These are phyloP conservation scores for Penicillium sp. DNA, from an alignment of 2,329 filamentous ascomycete species.

Conservation along the genomic window DNA sequence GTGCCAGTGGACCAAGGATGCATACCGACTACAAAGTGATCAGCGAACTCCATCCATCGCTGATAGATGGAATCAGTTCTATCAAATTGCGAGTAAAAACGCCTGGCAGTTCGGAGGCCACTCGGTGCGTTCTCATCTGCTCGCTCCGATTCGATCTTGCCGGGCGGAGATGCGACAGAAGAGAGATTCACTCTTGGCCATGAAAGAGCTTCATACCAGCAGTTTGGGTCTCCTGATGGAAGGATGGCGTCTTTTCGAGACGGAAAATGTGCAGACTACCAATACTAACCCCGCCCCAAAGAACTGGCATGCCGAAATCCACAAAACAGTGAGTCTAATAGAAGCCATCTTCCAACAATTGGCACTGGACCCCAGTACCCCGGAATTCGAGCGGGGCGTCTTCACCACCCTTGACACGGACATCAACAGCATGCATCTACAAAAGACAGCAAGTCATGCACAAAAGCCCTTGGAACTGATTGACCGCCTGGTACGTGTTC, in stretches of 20 bases:
- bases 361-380: slow-evolving; percentile 57
- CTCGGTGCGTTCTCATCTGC: slow-evolving; percentile 69
- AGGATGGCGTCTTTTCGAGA: slow-evolving; percentile 73
- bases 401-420: slow-evolving; percentile 63
- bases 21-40: slow-evolving; percentile 49
- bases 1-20: slow-evolving; percentile 72
- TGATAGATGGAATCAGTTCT: slow-evolving; percentile 65
- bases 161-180: slow-evolving; percentile 75
- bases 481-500: slow-evolving; percentile 55
- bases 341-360: slow-evolving; percentile 79
- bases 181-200: slow-evolving; percentile 67
- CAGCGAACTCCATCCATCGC: slow-evolving; percentile 31
- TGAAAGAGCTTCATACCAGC: slow-evolving; percentile 80
- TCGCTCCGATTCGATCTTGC: slow-evolving; percentile 76
- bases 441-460: slow-evolving; percentile 17
- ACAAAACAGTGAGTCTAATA: slow-evolving; percentile 80
- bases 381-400: slow-evolving; percentile 59
- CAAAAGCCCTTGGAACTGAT: slow-evolving; percentile 44
- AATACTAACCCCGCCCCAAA: slow-evolving; percentile 43
- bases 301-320: slow-evolving; percentile 73
- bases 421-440: slow-evolving; percentile 49
- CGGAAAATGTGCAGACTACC: slow-evolving; percentile 58
- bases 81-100: slow-evolving; percentile 78
- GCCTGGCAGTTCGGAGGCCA: slow-evolving; percentile 66
- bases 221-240: slow-evolving; percentile 85